These are phyloP conservation scores for Fusarium sororula DNA, from an alignment of 2,329 filamentous ascomycete genomes.

Conservation along the genomic window DNA sequence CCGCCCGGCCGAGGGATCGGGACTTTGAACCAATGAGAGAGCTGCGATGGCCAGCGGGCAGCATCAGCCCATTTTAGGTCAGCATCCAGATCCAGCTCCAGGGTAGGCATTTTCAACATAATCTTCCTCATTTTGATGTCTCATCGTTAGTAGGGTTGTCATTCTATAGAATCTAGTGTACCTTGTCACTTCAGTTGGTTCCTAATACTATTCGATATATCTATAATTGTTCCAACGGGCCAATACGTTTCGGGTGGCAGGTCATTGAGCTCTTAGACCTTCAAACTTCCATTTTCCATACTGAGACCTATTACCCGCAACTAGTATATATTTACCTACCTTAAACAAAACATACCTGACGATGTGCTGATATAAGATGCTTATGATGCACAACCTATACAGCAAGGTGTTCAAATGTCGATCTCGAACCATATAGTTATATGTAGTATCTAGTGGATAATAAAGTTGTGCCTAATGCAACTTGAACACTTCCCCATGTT, in stretches of 20 bases:
- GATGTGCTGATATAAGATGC: not conserved
- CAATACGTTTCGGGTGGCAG: too few relatives aligned
- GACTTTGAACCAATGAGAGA: constrained; percentile 9
- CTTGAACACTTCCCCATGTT: not conserved
- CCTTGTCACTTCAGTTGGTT: not conserved
- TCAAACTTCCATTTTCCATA: too few relatives aligned
- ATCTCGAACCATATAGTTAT: not conserved
- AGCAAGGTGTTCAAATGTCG: not conserved
- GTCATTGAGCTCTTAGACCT: not conserved
- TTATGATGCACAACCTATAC: not conserved
- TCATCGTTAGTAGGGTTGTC: too few relatives aligned
- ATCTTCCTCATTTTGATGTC: not conserved
- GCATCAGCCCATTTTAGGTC: not conserved
- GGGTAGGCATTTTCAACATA: not conserved
- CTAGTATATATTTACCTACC: not conserved
- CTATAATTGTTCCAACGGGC: not conserved
- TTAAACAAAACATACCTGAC: too few relatives aligned
- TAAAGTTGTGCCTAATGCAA: not conserved
- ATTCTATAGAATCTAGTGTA: not conserved
- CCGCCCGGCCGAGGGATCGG: not conserved
- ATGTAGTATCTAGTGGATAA: not conserved
- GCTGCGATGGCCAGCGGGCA: not conserved
- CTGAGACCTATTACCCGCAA: not conserved
- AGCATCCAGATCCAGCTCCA: not conserved
- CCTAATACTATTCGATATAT: not conserved